A percentile compares a stretch with the other conserved stretches of the same genome.
Conservation (phyloP, 2,329 filamentous ascomycete species). For the Dactylellina sp. region DNA sequence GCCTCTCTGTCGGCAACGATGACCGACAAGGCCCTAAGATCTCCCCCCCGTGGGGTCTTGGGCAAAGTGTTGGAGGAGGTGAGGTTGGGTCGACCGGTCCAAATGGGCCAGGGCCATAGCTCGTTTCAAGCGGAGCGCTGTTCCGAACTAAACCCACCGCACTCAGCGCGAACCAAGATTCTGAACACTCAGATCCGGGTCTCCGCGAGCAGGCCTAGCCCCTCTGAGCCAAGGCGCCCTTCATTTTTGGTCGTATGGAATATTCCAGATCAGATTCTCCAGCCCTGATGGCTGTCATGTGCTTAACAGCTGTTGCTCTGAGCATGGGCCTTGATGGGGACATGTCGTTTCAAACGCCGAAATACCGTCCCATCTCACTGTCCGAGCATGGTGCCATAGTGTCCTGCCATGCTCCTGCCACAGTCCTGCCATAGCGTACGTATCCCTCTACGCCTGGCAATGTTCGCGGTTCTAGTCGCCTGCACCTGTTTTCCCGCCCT, state of each 20-base stretch:
- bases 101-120: conserved; percentile 36
- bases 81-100: too few species aligned
- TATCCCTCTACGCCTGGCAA: neutral
- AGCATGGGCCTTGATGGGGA: conserved; percentile 15
- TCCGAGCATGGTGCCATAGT: too few species aligned
- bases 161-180: conserved; percentile 21
- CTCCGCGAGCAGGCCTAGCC: conserved; percentile 7
- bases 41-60: conserved; percentile 18
- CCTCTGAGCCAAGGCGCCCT: conserved; percentile 12
- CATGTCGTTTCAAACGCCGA: conserved; percentile 31
- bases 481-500: too few species aligned
- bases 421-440: neutral
- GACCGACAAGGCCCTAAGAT: conserved; percentile 12
- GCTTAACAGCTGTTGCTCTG: conserved; percentile 1
- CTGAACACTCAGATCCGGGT: neutral
- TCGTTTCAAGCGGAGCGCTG: conserved; percentile 52
- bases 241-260: conserved; percentile 26
- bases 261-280: conserved; percentile 25
- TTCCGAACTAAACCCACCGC: conserved; percentile 50
- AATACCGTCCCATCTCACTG: too few species aligned
- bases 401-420: too few species aligned
- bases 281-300: conserved; percentile 38
- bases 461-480: too few species aligned
- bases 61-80: conserved; percentile 47
- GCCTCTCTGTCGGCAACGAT: conserved; percentile 20